Base-by-base conservation (phyloP, 352 stramenopile genomes). In the Phytophthora europaea region DNA sequence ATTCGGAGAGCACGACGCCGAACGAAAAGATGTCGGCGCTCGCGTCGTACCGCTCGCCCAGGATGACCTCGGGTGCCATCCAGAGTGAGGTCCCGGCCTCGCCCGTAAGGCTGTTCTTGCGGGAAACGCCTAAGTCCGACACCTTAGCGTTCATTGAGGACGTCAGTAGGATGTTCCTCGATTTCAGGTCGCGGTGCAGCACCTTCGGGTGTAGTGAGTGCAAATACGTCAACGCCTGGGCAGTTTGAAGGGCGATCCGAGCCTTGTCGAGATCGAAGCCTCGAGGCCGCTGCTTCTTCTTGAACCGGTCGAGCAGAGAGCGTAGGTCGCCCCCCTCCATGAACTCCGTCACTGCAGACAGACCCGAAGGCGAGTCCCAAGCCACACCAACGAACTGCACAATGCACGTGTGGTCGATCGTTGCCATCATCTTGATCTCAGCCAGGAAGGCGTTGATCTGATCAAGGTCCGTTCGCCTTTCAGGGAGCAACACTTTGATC, bases 141-240 rank as follows among this genome's bases (percentile, higher is more conserved):
- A 88, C 26, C 60, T 86, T 90, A 52, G 81, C 73, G 15, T 76
- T 36, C 10, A 79, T 62, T 0, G 65, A 31, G 0, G 23, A 54
- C 12, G 75, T 71, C 12, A 90, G 61, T 10, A 88, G 61, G 26
- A 89, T 76, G 57, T 87, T 90, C 45, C 69, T 80, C 6, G 80
- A 83, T 47, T 88, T 90, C 40, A 88, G 65, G 34, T 90, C 78
- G 23, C 79, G 76, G n/a, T 86, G 79, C 22, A 90, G 45, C 8
- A 87, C 65, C 18, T 57, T 65, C 7, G 73, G 68, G 3, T 83
- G 61, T 0, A 88, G 70, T 1, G 70, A 76, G 61, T 90, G 79
- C 59, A 90, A 22, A 48, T 88, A 88, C 31, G 67, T 73, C 59
- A 90, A 59, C 16, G 70, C 78, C 34, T 78, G 73, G 0, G 73